phyloP scores from a whole-genome alignment of 1,139 yeast species.

The Yamadazyma membranifaciens region DNA sequence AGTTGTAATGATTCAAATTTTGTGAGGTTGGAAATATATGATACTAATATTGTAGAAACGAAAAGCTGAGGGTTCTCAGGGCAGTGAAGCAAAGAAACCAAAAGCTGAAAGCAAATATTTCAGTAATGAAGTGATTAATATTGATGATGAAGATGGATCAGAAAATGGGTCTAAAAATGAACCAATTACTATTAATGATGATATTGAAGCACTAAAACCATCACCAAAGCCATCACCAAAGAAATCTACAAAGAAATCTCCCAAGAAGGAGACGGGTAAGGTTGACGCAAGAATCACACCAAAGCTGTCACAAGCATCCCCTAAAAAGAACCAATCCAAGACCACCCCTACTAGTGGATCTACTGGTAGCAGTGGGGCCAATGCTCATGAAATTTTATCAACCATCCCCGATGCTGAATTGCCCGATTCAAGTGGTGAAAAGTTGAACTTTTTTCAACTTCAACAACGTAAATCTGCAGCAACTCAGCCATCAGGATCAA shows the following conservation, averaged over 20 bases:
- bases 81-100: conserved; percentile 4
- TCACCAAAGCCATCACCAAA: conserved; percentile 5
- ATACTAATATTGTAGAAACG: conserved; percentile 8
- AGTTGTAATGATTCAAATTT: too few relatives aligned
- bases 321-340: conserved; percentile 6
- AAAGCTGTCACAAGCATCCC: neutral
- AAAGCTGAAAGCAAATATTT: conserved; percentile 7
- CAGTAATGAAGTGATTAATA: conserved; percentile 17
- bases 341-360: conserved; percentile 1
- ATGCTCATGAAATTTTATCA: conserved; percentile 56
- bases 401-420: conserved; percentile 68
- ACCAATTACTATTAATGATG: conserved; percentile 5
- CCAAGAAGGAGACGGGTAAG: conserved; percentile 1
- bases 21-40: neutral
- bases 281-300: conserved; percentile 3
- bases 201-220: conserved; percentile 9
- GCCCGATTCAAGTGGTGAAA: conserved; percentile 53
- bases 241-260: conserved; percentile 7
- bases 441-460: conserved; percentile 50
- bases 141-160: conserved; percentile 16
- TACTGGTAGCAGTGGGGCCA: conserved; percentile 15
- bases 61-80: conserved; percentile 2
- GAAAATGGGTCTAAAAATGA: conserved; percentile 7
- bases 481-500: conserved; percentile 23
- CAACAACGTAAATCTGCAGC: conserved; percentile 43